Conservation (phyloP, 345 rosid species). For the Brassica juncea region DNA sequence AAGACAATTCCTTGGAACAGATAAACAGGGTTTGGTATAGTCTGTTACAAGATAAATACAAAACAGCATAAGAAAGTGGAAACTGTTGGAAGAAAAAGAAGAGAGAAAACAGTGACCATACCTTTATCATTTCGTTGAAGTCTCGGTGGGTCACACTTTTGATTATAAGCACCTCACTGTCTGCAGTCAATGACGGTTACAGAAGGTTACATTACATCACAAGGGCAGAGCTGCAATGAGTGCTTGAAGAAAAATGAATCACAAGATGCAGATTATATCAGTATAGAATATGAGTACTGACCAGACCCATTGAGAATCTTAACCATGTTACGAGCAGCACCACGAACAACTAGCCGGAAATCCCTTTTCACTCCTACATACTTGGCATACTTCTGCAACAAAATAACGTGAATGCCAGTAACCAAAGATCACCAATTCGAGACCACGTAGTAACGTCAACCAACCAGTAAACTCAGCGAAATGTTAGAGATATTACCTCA, state of each 20-base stretch:
- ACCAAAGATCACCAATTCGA: background rate
- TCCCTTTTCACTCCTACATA: conserved; percentile 91
- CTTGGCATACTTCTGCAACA: conserved; percentile 76
- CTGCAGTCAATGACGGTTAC: conserved; percentile 55
- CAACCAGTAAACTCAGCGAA: conserved; percentile 1
- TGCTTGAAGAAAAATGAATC: conserved; percentile 1
- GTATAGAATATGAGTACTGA: conserved; percentile 42
- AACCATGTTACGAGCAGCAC: conserved; percentile 96
- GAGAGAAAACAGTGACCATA: conserved; percentile 29
- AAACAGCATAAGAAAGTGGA: background rate
- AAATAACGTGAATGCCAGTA: background rate
- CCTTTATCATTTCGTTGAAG: conserved; percentile 94
- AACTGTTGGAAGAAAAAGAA: background rate
- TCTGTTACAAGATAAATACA: conserved; percentile 49
- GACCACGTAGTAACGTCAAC: background rate
- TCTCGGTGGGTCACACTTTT: conserved; percentile 90
- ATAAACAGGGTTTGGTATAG: conserved; percentile 92
- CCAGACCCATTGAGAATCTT: conserved; percentile 78
- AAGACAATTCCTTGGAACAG: conserved; percentile 97
- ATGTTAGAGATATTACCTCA: conserved; percentile 47
- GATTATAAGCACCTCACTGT: conserved; percentile 86
- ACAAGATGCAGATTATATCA: background rate
- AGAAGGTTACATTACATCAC: conserved; percentile 25
- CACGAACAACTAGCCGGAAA: conserved; percentile 93
- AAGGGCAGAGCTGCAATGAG: conserved; percentile 12